These are phyloP conservation scores for Trebouxia sp. DNA, from an alignment of 139 green algal species.

Conservation along the genomic window DNA sequence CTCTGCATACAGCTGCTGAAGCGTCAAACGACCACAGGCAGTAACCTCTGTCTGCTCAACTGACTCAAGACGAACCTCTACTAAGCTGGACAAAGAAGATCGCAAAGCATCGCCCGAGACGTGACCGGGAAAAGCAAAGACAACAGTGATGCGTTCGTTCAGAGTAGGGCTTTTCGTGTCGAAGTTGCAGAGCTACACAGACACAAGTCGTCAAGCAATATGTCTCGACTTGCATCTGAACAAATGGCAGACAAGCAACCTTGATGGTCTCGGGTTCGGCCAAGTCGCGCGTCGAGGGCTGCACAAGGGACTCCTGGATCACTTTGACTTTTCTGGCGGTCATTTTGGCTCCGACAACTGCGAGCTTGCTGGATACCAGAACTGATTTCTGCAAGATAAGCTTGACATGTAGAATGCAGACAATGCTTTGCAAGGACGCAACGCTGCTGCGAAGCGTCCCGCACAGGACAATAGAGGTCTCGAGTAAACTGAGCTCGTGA, in stretches of 20 bases:
- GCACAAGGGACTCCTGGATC: background rate
- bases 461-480: too few relatives aligned
- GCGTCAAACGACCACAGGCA: too few relatives aligned
- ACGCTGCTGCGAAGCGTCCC: too few relatives aligned
- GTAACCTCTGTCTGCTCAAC: background rate
- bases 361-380: too few relatives aligned
- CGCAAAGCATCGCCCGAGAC: background rate
- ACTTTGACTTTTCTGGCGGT: background rate
- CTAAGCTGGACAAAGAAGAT: background rate
- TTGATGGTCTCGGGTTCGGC: background rate
- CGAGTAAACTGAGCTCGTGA: too few relatives aligned
- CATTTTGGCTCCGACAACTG: background rate
- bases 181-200: conserved; percentile 13
- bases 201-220: background rate
- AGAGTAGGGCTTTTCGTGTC: conserved; percentile 9
- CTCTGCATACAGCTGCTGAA: background rate
- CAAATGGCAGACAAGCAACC: background rate
- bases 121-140: background rate
- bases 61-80: background rate
- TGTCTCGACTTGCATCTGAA: background rate
- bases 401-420: too few relatives aligned
- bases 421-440: too few relatives aligned
- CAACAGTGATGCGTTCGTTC: conserved; percentile 12
- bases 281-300: background rate
- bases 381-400: too few relatives aligned